Evolutionary conservation across 2,329 filamentous ascomycete species (phyloP).

Genomic region (Alternaria atra): DNA sequence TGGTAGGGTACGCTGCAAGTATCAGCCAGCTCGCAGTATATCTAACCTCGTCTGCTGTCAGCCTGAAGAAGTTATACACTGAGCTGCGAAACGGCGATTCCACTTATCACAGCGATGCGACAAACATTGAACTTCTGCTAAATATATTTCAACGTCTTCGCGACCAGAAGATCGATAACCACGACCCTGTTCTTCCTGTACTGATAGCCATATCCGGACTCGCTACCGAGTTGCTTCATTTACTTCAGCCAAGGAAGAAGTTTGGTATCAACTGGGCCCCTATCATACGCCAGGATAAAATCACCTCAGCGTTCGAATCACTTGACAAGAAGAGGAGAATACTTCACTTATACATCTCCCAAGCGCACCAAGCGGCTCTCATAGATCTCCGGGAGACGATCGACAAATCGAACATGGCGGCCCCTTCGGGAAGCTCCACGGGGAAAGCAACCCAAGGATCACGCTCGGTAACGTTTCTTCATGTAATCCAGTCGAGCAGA

Average conservation of each 20-base stretch:
- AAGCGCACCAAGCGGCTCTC: background rate
- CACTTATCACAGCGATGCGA: slow-evolving; percentile 1
- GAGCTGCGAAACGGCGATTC: background rate
- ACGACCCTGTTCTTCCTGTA: background rate
- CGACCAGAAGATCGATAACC: background rate
- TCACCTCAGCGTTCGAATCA: slow-evolving; percentile 1
- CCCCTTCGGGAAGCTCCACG: background rate
- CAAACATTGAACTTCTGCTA: background rate
- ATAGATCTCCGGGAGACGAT: background rate
- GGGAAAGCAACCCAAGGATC: background rate
- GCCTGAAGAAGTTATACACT: background rate
- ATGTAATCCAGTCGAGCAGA: too few species aligned
- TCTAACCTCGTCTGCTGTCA: background rate
- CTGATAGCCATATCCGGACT: slow-evolving; percentile 3
- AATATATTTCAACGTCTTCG: background rate
- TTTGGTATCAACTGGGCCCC: slow-evolving; percentile 6
- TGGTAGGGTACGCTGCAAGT: slow-evolving; percentile 1
- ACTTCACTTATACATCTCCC: background rate
- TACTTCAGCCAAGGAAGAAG: background rate
- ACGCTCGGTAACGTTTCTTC: background rate
- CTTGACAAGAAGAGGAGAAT: background rate
- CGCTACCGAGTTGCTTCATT: background rate
- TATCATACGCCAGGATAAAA: background rate
- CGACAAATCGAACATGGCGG: background rate
- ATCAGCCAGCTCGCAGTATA: slow-evolving; percentile 7